Percentiles rank a stretch among this genome's conserved stretches.
These are phyloP conservation scores for Mycena maculata DNA, from an alignment of 768 basidiomycete species.

Conservation along the genomic window DNA sequence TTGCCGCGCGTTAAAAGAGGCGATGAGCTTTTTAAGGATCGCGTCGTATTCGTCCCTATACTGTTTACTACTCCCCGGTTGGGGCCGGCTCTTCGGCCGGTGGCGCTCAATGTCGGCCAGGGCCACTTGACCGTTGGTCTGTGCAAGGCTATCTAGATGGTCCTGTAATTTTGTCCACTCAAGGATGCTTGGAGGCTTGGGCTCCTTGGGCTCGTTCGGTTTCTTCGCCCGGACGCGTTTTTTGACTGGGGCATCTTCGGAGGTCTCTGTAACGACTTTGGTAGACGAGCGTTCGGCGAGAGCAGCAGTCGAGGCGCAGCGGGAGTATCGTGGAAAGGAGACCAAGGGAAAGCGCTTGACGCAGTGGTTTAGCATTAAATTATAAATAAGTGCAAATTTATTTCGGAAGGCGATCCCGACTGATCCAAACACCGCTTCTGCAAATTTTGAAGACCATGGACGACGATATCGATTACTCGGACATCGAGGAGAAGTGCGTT, in stretches of 20 bases:
- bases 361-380: constrained; percentile 5
- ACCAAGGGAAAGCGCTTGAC: constrained; percentile 28
- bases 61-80: constrained; percentile 51
- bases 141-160: constrained; percentile 66
- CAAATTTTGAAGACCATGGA: constrained; percentile 40
- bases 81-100: constrained; percentile 55
- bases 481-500: constrained; percentile 87
- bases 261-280: background rate
- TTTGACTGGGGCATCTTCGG: background rate
- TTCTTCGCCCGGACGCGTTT: constrained; percentile 11
- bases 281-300: background rate
- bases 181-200: constrained; percentile 43
- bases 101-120: constrained; percentile 72
- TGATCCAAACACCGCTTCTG: background rate
- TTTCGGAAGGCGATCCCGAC: background rate
- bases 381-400: background rate
- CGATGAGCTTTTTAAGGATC: constrained; percentile 64
- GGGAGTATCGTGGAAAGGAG: constrained; percentile 12
- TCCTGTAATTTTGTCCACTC: constrained; percentile 62
- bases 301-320: constrained; percentile 18
- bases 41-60: constrained; percentile 67
- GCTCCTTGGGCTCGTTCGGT: background rate
- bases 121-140: constrained; percentile 59
- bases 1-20: constrained; percentile 74
- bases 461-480: constrained; percentile 86